Base-by-base conservation (phyloP, 2,329 filamentous ascomycete species). In the Colletotrichum zoysiae region DNA sequence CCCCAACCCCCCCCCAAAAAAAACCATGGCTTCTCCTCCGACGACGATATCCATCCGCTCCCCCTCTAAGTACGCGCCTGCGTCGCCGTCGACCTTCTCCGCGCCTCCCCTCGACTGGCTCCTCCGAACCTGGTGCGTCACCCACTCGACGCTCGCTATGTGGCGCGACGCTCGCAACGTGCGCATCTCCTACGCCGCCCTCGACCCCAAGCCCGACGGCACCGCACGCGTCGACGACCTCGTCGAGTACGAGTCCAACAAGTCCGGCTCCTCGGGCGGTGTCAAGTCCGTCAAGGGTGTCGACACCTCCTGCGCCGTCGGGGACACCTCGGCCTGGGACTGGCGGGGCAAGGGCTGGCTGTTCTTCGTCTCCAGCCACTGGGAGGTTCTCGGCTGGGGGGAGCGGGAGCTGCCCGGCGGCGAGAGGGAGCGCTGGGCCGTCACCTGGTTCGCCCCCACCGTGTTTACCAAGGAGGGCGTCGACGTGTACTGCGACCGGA, bases 361-460 rank as follows among this genome's bases (percentile, higher is more conserved):
- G 73, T 88, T 87, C 79, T 90, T 95, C 75, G 92, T 93, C 35
- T 87, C 85, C 20, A 91, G 89, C 57, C 90, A 94, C 78, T 97
- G 94, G 94, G 93, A 97, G 85, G 83, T 96, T 2, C 81, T 97
- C 23, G 93, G 92, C 3, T 95, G 89, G 86, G 93, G 93, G 6
- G 87, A 91, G 78, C 78, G 80, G 30, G 76, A 78, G 44, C 75
- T 81, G 30, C 84, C 79, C 42, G 82, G 81, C 0, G 82, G 81
- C 1, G 79, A 77, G 11, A 79, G 76, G 59, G 88, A 90, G 80
- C 86, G 87, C 76, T 97, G 93, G 93, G 90, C 89, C 1, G 93
- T 97, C 18, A 97, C 93, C 5, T 95, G 92, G 86, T 97, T 97
- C 80, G 91, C 91, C 74, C 91, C 93, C 77, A 97, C 93, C 33